Conservation (phyloP, 768 basidiomycete species). For the Termitomyces heimii region DNA sequence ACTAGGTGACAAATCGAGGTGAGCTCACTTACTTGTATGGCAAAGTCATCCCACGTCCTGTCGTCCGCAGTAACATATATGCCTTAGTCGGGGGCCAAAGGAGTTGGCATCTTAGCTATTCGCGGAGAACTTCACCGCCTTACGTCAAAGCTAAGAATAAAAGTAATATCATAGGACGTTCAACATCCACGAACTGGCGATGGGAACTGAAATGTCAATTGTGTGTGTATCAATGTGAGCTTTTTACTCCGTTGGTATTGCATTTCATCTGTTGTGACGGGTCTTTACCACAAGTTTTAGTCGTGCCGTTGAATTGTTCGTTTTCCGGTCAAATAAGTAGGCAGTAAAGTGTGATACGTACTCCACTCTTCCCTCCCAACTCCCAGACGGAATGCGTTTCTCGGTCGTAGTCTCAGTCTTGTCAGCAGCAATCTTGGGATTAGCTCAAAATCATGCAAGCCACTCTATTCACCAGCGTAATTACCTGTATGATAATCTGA, state of each 20-base stretch:
- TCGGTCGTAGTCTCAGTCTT: conserved; percentile 3
- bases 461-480: background rate
- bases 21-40: background rate
- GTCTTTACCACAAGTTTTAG: background rate
- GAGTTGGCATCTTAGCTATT: background rate
- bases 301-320: background rate
- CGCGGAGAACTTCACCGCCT: background rate
- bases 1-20: background rate
- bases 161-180: background rate
- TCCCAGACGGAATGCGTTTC: conserved; percentile 4
- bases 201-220: background rate
- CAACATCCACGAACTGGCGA: background rate
- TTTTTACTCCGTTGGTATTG: background rate
- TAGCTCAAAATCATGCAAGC: conserved; percentile 16
- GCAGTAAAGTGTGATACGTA: background rate
- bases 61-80: background rate
- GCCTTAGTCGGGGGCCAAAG: background rate
- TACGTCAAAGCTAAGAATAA: background rate
- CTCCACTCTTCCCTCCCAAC: background rate
- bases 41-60: background rate
- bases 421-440: conserved; percentile 13
- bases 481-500: background rate
- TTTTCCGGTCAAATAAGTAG: background rate
- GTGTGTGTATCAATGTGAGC: background rate
- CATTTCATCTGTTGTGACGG: background rate